Evolutionary conservation across 139 green algal species (phyloP).

Genomic region (Tetradesmus obliquus): DNA sequence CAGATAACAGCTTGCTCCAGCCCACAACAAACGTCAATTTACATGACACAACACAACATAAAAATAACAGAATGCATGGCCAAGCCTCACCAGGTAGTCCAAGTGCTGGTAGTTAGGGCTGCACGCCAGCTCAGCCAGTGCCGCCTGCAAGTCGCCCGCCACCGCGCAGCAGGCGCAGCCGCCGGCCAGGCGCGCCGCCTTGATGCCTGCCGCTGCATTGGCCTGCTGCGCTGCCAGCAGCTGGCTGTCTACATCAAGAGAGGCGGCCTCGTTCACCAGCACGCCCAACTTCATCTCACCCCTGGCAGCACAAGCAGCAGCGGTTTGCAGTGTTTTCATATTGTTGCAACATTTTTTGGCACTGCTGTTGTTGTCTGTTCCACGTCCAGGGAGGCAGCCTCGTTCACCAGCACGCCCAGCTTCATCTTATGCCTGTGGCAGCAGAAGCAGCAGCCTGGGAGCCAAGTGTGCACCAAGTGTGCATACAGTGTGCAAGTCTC

Average conservation of each 20-base stretch:
- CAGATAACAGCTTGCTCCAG: neutral
- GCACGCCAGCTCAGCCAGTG: conserved; percentile 41
- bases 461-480: too few species aligned
- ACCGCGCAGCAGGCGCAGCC: conserved; percentile 67
- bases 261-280: conserved; percentile 67
- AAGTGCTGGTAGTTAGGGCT: conserved; percentile 36
- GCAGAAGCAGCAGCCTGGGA: too few species aligned
- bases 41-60: neutral
- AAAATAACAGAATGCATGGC: neutral
- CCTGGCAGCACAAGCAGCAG: conserved; percentile 42
- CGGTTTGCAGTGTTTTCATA: neutral
- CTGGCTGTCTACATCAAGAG: conserved; percentile 60
- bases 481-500: too few species aligned
- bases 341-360: too few species aligned
- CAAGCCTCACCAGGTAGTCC: conserved; percentile 49
- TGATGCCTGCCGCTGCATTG: conserved; percentile 59
- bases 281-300: conserved; percentile 57
- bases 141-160: conserved; percentile 42
- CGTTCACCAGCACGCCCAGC: conserved; percentile 65
- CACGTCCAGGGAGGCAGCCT: conserved; percentile 54
- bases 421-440: conserved; percentile 49
- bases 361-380: too few species aligned
- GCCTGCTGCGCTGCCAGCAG: conserved; percentile 53
- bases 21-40: neutral
- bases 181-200: conserved; percentile 49